Evolutionary conservation across 2,329 filamentous ascomycete species (phyloP), one percentile per base, ranked within the genome.

Genomic region (Xylaria sp.): DNA sequence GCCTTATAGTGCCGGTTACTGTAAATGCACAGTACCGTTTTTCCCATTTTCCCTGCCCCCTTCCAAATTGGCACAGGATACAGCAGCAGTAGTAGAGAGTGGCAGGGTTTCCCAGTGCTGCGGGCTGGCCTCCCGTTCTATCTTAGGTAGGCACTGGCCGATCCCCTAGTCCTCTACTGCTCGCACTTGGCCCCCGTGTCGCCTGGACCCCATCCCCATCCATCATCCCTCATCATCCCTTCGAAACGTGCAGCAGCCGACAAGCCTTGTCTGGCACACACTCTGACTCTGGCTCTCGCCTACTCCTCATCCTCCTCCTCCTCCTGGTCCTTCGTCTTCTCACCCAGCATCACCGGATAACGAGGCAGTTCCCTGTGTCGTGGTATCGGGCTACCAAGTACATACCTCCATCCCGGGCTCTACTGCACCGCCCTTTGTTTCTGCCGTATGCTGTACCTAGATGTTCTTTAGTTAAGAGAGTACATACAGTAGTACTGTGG

Each of bases 171-270:
- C 64, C 68, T 68, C 65, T 68, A 27, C 24, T 27, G 24, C 24
- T 27, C 24, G 24, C 68, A 60, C 61, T 62, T 9, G 45, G 68
- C 68, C 65, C 47, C 68, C 68, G 68, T 68, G 53, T 61, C 65
- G 61, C 54, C 65, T 56, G 45, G 55, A 39, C 68, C 59, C 64
- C 65, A 65, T 65, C 68, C 59, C 64, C 65, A 65, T 65, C 50
- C 61, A 65, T 68, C 68, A 65, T 68, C 65, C 65, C 65, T 68
- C 68, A 65, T 70, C 64, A 58, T 70, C 61, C 27, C 62, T 64
- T 67, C 60, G 64, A 69, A 69, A 65, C 65, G 51, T 64, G 39
- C 61, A 32, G 39, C 61, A 32, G 61, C 54, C 34, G 65, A 65
- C 59, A 65, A 70, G 68, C 61, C 68, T 68, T 70, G 65, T 57